A percentile compares a stretch with the other conserved stretches of the same genome.
These are phyloP conservation scores for Claviceps sp. DNA, from an alignment of 2,329 filamentous ascomycete species.

Conservation along the genomic window DNA sequence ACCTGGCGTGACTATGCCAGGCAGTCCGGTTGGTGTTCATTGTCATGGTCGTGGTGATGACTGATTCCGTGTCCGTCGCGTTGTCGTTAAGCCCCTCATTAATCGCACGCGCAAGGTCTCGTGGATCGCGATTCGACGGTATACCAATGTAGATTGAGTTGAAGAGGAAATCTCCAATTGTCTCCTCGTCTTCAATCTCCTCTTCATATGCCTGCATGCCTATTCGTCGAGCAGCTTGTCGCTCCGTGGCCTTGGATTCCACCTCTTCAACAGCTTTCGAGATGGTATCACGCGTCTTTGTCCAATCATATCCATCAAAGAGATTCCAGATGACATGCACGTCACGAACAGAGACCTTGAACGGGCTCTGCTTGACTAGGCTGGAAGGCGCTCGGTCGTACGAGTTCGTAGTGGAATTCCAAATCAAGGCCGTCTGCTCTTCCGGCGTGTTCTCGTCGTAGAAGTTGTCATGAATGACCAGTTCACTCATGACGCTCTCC, in stretches of 20 bases:
- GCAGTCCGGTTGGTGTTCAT: conserved; percentile 39
- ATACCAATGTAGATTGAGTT: conserved; percentile 98
- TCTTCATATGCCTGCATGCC: conserved; percentile 48
- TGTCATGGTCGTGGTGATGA: conserved; percentile 62
- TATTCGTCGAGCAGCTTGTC: conserved; percentile 40
- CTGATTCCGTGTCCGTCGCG: conserved; percentile 77
- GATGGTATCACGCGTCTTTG: conserved; percentile 72
- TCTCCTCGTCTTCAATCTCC: conserved; percentile 68
- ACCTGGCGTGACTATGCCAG: conserved; percentile 26
- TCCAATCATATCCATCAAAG: conserved; percentile 97
- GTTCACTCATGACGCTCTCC: conserved; percentile 39
- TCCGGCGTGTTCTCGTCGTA: conserved; percentile 51
- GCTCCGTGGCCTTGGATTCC: conserved; percentile 68
- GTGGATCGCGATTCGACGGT: conserved; percentile 71
- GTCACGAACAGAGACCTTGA: conserved; percentile 68
- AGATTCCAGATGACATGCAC: conserved; percentile 95
- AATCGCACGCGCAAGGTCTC: conserved; percentile 69
- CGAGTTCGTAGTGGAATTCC: conserved; percentile 65
- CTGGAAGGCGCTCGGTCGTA: conserved; percentile 53
- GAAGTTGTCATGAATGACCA: conserved; percentile 66
- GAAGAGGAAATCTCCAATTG: conserved; percentile 91
- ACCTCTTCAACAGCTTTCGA: conserved; percentile 79
- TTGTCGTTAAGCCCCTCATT: conserved; percentile 80
- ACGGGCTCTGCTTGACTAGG: conserved; percentile 51
- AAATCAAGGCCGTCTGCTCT: conserved; percentile 56